A percentile compares a stretch with the other conserved stretches of the same genome.
Conservation (phyloP, 1,284 basidiomycete species). For the Acaromyces ingoldii region DNA sequence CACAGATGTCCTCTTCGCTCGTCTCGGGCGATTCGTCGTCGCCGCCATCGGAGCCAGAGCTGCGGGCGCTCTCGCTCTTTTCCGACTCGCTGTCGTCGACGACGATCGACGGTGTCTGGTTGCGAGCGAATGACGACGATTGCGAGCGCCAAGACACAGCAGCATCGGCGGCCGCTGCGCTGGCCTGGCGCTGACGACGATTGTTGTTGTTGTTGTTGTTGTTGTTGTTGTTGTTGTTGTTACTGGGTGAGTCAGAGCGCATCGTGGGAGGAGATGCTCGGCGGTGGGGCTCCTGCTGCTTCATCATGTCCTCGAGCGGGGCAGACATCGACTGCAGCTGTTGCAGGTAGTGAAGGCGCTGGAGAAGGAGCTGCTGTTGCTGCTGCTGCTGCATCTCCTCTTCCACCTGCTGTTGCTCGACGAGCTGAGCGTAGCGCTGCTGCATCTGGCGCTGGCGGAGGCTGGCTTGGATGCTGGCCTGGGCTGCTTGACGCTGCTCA, state of each 20-base stretch:
- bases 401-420: constrained; percentile 11
- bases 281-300: constrained; percentile 1
- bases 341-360: constrained; percentile 13
- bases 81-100: constrained; percentile 41
- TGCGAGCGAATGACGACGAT: background rate
- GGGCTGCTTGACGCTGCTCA: constrained; percentile 39
- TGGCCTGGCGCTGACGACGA: background rate
- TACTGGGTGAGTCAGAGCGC: constrained; percentile 8
- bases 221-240: constrained; percentile 14
- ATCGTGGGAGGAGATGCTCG: background rate
- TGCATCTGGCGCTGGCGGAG: constrained; percentile 37
- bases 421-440: constrained; percentile 21
- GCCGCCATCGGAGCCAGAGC: constrained; percentile 21
- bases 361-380: constrained; percentile 5
- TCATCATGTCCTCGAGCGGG: background rate
- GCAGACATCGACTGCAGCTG: constrained; percentile 3
- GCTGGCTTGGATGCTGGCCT: constrained; percentile 40
- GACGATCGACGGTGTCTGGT: constrained; percentile 32
- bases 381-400: constrained; percentile 1
- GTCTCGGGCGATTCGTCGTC: constrained; percentile 41
- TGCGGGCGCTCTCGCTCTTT: constrained; percentile 4
- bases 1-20: constrained; percentile 35
- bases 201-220: constrained; percentile 19
- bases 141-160: constrained; percentile 28
- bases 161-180: constrained; percentile 15